Conservation (phyloP, 805 yeast species). For the Lachancea sp. region DNA sequence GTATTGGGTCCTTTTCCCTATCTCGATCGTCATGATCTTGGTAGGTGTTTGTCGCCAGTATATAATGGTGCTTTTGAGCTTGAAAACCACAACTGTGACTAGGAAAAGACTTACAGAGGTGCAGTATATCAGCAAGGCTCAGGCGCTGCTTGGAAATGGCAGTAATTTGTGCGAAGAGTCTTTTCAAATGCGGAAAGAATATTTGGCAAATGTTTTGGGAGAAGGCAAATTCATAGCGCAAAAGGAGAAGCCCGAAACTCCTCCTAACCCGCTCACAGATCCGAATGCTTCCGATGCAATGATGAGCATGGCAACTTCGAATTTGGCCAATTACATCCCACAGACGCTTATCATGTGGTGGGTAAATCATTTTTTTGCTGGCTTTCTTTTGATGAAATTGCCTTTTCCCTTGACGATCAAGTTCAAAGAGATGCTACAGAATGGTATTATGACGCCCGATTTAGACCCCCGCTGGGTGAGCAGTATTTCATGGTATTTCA, state of each 20-base stretch:
- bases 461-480: constrained; percentile 89
- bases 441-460: constrained; percentile 77
- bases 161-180: constrained; percentile 46
- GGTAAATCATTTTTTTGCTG: constrained; percentile 90
- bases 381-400: constrained; percentile 77
- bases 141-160: constrained; percentile 49
- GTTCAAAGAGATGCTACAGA: constrained; percentile 88
- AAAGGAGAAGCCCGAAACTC: constrained; percentile 32
- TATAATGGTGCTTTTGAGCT: constrained; percentile 53
- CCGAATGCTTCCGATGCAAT: constrained; percentile 66
- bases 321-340: constrained; percentile 77
- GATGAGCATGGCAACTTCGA: constrained; percentile 72
- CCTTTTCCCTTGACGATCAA: constrained; percentile 89
- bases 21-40: constrained; percentile 80
- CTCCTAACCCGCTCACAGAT: constrained; percentile 61
- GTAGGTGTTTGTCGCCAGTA: constrained; percentile 75
- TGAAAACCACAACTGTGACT: constrained; percentile 49
- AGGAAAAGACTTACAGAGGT: constrained; percentile 50
- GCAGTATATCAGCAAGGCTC: constrained; percentile 55
- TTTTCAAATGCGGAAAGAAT: constrained; percentile 47
- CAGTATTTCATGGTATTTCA: constrained; percentile 92
- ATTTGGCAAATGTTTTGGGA: constrained; percentile 42
- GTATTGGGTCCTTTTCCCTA: constrained; percentile 88
- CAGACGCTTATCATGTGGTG: constrained; percentile 94
- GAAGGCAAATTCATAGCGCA: constrained; percentile 49